Evolutionary conservation across 768 basidiomycete species (phyloP), one percentile per base, ranked within the genome.

Genomic region (Russula griseocarnosa): DNA sequence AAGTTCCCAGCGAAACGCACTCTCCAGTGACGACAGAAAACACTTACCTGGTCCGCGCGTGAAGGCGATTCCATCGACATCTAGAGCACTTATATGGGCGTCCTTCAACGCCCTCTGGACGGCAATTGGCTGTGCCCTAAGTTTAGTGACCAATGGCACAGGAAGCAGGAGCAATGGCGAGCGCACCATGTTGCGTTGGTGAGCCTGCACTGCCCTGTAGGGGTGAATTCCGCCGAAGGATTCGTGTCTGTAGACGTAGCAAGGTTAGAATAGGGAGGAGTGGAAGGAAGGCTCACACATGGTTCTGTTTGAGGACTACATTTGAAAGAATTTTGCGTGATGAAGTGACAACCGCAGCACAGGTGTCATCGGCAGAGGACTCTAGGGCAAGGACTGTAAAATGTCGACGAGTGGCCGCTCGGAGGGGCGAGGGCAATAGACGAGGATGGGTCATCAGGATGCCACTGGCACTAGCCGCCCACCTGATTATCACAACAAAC

Each of bases 291-390:
- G 68, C 83, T 49, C 66, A 86, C 85, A 86, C 71, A 46, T 81
- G 71, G 65, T 90, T 82, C 71, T 98, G 95, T 71, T 89, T 92
- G 44, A 92, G 76, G 65, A 98, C 87, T 5, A 98, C 83, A 73
- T 94, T 96, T 3, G 92, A 87, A 58, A 90, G 83, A 46, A 98
- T 79, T 71, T 79, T 70, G 22, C 84, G 81, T 9, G 82, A 77
- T 1, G 87, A 89, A 22, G 83, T 82, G 40, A 99, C 88, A 55
- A 98, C 79, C 0, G 95, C 89, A 18, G 87, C 92, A 69, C 94
- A 96, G 1, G 94, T 91, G 71, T 98, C 97, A 73, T 99, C 96
- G 16, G 94, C 93, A 14, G 92, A 94, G 1, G 88, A 87, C 74
- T 97, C 94, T 42, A 96, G 70, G 9, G 84, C 88, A 9, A 92